These are phyloP conservation scores for Blastobotrys niveus DNA, from an alignment of 1,139 yeast species.

Conservation along the genomic window DNA sequence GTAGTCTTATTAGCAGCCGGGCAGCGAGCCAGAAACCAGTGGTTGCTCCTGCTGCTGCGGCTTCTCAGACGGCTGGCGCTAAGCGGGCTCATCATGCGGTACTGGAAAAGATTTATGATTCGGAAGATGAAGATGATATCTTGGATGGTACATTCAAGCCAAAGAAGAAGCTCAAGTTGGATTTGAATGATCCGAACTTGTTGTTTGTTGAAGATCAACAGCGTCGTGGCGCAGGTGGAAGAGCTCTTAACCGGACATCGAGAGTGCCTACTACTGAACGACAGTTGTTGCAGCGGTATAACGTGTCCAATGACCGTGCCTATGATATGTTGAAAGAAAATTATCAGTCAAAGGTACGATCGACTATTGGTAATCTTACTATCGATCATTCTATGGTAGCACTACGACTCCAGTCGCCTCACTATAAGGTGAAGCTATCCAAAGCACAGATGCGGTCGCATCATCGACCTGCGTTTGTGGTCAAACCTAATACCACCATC, in stretches of 20 bases:
- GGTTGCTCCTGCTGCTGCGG: no score
- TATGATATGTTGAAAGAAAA: conserved; percentile 79
- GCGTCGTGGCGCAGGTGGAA: conserved; percentile 10
- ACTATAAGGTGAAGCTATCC: conserved; percentile 71
- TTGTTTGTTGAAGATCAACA: conserved; percentile 50
- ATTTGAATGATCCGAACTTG: conserved; percentile 82
- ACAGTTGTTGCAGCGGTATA: conserved; percentile 52
- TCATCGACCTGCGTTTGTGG: conserved; percentile 72
- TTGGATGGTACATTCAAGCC: conserved; percentile 59
- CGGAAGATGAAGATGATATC: conserved; percentile 72
- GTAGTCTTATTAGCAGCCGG: no score
- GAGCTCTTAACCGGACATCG: conserved; percentile 15
- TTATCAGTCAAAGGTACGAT: conserved; percentile 85
- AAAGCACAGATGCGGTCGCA: conserved; percentile 68
- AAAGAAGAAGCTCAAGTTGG: conserved; percentile 48
- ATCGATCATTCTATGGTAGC: conserved; percentile 95
- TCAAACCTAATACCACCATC: conserved; percentile 72
- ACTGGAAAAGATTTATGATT: conserved; percentile 26
- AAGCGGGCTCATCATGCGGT: conserved; percentile 2
- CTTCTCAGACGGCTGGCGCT: not conserved
- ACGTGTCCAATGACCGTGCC: conserved; percentile 81
- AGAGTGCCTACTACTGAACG: conserved; percentile 47
- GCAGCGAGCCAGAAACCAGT: no score
- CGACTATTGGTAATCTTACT: conserved; percentile 83
- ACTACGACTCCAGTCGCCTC: conserved; percentile 79